Percentiles rank a stretch among this genome's conserved stretches.
phyloP scores from a whole-genome alignment of 1,139 yeast species.

The Candida sp. region DNA sequence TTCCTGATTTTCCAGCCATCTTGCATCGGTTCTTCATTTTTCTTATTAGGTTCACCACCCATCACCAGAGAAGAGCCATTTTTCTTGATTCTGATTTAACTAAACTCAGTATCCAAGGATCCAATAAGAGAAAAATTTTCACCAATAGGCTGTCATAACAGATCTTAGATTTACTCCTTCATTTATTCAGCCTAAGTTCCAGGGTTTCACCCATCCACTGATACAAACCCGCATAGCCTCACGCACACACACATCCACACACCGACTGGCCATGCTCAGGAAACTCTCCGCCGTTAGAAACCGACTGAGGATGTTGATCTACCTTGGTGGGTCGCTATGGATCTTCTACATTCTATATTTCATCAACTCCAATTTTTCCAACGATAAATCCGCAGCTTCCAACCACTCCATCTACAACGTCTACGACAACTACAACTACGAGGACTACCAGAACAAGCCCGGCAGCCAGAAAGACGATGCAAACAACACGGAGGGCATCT shows the following conservation, averaged over 20 bases:
- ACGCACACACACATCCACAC: neutral
- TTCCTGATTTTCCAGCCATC: no score
- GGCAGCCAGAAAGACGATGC: neutral
- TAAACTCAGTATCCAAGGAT: no score
- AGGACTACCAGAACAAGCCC: neutral
- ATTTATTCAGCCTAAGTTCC: no score
- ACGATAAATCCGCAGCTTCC: neutral
- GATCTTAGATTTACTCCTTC: no score
- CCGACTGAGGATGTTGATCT: neutral
- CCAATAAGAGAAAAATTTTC: no score
- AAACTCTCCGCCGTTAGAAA: neutral
- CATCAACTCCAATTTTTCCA: neutral
- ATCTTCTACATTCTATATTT: neutral
- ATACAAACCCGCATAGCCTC: neutral
- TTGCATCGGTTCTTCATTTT: no score
- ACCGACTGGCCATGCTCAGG: neutral
- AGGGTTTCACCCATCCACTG: neutral
- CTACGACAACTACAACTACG: neutral
- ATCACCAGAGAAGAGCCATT: no score
- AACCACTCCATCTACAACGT: constrained; percentile 3
- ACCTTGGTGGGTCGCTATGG: constrained; percentile 2
- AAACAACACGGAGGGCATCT: no score
- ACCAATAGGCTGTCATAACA: no score
- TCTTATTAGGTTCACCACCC: no score
- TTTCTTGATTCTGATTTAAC: no score